Base-by-base conservation (phyloP, 345 rosid genomes). In the Raphanus raphanistrum region DNA sequence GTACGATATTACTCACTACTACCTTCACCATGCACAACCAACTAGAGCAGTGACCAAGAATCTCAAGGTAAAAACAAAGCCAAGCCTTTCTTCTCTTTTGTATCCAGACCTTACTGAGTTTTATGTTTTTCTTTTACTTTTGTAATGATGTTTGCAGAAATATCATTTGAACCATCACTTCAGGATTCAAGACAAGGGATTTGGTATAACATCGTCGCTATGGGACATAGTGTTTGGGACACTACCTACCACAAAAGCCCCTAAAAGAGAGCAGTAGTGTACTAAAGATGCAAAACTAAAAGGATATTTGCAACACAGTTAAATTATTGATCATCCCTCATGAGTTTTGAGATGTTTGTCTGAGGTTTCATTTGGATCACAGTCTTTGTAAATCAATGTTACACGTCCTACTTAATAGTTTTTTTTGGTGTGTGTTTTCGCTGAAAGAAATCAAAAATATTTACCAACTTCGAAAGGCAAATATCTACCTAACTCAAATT, bases 121-220 rank as follows among this genome's bases (percentile, higher is more conserved):
- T 48, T 48, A 48, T 48, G 54, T 48, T 48, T 43, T 48, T 48
- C 4, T 48, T n/a, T n/a, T n/a, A n/a, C 27, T 62, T 62, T 2
- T 4, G 9, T 8, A 0, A 7, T 63, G 25, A 38, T 61, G 11
- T 52, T 0, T 83, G 85, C 90, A 92, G 99, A 95, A 87, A 81
- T 92, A 92, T 77, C 98, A 95, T 87, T 71, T 95, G 81, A 95
- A 92, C 69, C 99, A 95, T 84, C 99, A 95, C 87, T 92, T 90
- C 76, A 86, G 97, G 84, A 68, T 88, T 58, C 99, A 95, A 77
- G 81, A 87, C 67, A 88, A 85, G 79, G 97, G 99, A 5, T 95
- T 89, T 66, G 98, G 99, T 70, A 91, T 92, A 78, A 92, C 99
- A 64, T 92, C 99, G 1, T n/a, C 91, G 0, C 66, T 95, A 6